Base-by-base conservation (phyloP, 2,329 filamentous ascomycete species). In the Emericellopsis cladophorae region DNA sequence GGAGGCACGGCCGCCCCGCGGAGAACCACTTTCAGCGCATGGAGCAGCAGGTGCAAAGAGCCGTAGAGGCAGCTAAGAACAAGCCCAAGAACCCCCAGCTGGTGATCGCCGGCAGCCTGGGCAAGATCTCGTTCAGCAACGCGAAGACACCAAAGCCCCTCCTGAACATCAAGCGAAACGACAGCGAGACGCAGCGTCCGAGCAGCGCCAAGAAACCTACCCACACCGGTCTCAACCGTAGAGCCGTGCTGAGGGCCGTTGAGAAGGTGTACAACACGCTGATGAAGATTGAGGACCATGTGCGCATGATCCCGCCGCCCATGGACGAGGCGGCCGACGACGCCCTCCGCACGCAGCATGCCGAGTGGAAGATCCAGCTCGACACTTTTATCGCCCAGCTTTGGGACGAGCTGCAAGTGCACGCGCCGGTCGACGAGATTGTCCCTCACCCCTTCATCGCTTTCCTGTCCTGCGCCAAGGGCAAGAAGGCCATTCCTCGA, bases 101-200 rank as follows among this genome's bases (percentile, higher is more conserved):
- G 8, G 89, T 96, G 16, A 90, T 98, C 44, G 90, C 95, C 56
- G 92, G 92, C 22, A 95, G 88, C 54, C 66, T 98, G 39, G 92
- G 92, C 49, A 98, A 96, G 67, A 98, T 98, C 43, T 94, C 90
- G 0, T 98, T 96, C 66, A 95, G 90, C 69, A 98, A 98, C 54
- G 87, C 92, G 37, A 98, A 96, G 68, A 95, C 92, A 0, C 92
- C 92, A 0, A 92, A 94, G 61, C 88, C 90, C 14, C 69, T 96
- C 43, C 78, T 98, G 39, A 98, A 93, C 58, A 89, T 98, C 66
- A 96, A 95, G 69, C 84, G 89, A 26, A 71, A 77, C 16, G 89
- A 95, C 39, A 75, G 78, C 36, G 75, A 81, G 42, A 56, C 63
- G 23, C 68, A 74, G 40, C 69, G 73, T 23, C 66, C 74, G 18